Percentiles rank a stretch among this genome's conserved stretches.
These are phyloP conservation scores for Ganoderma meredithae DNA, from an alignment of 1,284 basidiomycete species.

Conservation along the genomic window DNA sequence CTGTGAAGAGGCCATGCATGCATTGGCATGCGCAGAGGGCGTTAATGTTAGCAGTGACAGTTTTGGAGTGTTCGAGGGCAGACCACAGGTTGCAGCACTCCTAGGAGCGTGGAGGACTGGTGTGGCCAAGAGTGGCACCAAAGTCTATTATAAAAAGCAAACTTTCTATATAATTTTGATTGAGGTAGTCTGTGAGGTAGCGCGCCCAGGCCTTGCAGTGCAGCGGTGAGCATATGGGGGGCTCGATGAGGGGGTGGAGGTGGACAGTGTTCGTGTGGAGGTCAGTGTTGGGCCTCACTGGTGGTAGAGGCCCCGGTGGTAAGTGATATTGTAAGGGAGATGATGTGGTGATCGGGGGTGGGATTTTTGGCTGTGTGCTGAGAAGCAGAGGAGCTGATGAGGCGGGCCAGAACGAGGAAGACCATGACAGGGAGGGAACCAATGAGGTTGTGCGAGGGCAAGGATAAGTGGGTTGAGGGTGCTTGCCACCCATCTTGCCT, in stretches of 20 bases:
- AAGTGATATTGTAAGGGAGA: too few relatives aligned
- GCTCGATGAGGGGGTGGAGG: background rate
- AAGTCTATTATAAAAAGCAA: constrained; percentile 24
- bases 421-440: too few relatives aligned
- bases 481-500: constrained; percentile 3
- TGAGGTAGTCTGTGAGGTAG: constrained; percentile 18
- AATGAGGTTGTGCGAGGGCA: too few relatives aligned
- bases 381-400: too few relatives aligned
- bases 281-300: constrained; percentile 21
- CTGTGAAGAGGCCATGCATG: constrained; percentile 38
- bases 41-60: constrained; percentile 14
- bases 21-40: constrained; percentile 6
- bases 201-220: constrained; percentile 9
- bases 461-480: background rate
- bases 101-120: background rate
- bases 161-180: constrained; percentile 12
- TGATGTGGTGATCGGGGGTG: too few relatives aligned
- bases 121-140: constrained; percentile 15
- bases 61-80: constrained; percentile 9
- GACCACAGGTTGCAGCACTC: constrained; percentile 14
- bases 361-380: too few relatives aligned
- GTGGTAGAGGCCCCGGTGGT: too few relatives aligned
- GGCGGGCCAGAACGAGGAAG: too few relatives aligned
- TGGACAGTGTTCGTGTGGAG: constrained; percentile 15
- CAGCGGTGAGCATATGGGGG: constrained; percentile 7